Base-by-base conservation (phyloP, 2,329 filamentous ascomycete species). In the Cordyceps javanica region DNA sequence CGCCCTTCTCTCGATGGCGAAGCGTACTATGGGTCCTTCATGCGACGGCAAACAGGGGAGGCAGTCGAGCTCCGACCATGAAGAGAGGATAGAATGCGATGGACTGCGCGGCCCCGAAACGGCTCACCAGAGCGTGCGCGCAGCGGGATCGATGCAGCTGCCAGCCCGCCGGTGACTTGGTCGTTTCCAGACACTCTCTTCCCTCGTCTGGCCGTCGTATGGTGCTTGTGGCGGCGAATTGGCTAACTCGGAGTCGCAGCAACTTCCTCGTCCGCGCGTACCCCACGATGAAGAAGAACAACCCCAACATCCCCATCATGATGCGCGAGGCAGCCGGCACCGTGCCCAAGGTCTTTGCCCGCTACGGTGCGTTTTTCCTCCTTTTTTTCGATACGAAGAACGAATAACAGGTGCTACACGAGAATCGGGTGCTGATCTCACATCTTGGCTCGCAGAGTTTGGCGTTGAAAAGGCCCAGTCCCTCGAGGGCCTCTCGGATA, bases 251-350 rank as follows among this genome's bases (percentile, higher is more conserved):
- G n/a, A 21, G 25, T 3, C 21, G 7, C 21, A 45, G 94, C 73
- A 87, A 89, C 30, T 99, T 99, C 77, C 82, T 99, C 64, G 88
- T 87, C 63, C 86, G 90, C 72, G 87, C 91, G 64, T 99, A 99
- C 75, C 94, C 94, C 48, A 94, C 90, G 60, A 97, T 99, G 93
- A 99, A 99, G 86, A 95, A 96, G 82, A 90, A 93, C 82, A 99
- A 99, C 79, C 94, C 94, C 58, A 80, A 89, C 74, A 92, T 83
- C 50, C 94, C 94, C 56, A 97, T 99, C 75, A 80, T 99, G 80
- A 86, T 99, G 69, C 90, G 94, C 70, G 94, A 97, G 80, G 94
- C 93, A 55, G 78, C 84, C 66, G 91, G 90, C 69, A 90, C 90
- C 56, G 78, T 89, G 71, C 93, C 94, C 63, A 88, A 85, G 73